A percentile compares a stretch with the other conserved stretches of the same genome.
phyloP scores from a whole-genome alignment of 2,329 filamentous ascomycete species.

The Furcasterigmium sp. region DNA sequence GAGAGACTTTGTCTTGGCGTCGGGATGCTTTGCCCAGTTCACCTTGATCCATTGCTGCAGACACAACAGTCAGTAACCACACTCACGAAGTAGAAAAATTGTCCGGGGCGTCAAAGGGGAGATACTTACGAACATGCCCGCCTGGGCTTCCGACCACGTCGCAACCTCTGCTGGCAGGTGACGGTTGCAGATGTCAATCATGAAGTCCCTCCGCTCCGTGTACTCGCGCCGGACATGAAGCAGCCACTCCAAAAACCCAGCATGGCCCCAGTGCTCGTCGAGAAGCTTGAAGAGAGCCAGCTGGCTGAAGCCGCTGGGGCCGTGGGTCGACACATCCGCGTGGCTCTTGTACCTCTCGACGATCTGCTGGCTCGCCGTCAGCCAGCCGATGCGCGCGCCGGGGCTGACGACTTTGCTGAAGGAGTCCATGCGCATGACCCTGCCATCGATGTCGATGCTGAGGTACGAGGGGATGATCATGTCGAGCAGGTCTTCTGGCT shows the following conservation, averaged over 20 bases:
- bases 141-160: constrained; percentile 72
- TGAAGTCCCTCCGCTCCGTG: constrained; percentile 69
- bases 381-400: constrained; percentile 77
- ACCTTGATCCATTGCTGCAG: constrained; percentile 71
- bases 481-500: constrained; percentile 66
- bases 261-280: constrained; percentile 90
- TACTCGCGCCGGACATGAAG: constrained; percentile 77
- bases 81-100: background rate
- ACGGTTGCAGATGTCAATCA: constrained; percentile 74
- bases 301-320: constrained; percentile 78
- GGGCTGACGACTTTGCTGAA: constrained; percentile 89
- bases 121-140: constrained; percentile 88
- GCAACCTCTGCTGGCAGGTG: constrained; percentile 69
- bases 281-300: constrained; percentile 80
- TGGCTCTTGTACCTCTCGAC: constrained; percentile 77
- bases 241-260: constrained; percentile 84
- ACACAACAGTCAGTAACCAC: too few species aligned
- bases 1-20: constrained; percentile 44
- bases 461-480: constrained; percentile 69
- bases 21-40: constrained; percentile 62
- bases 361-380: constrained; percentile 80
- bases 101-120: background rate
- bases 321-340: constrained; percentile 77
- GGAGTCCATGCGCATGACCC: constrained; percentile 84
- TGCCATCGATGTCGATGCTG: constrained; percentile 76